Conservation (phyloP, 2,329 filamentous ascomycete species). For the Aspergillus sp. region DNA sequence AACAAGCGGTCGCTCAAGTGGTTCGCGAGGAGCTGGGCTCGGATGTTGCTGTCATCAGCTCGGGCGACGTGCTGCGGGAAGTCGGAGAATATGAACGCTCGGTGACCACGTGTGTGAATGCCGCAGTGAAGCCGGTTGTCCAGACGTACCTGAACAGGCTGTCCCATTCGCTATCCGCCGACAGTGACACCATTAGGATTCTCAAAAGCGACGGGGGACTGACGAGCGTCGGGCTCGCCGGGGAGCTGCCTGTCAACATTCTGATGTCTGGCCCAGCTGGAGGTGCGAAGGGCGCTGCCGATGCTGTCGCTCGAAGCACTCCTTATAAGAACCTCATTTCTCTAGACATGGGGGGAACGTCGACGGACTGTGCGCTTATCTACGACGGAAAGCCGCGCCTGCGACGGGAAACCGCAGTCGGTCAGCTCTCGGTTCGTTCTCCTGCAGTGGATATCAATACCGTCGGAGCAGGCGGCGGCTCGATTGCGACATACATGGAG, state of each 20-base stretch:
- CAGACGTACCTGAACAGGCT: conserved; percentile 38
- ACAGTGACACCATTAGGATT: conserved; percentile 39
- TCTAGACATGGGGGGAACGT: conserved; percentile 44
- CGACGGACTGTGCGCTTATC: conserved; percentile 41
- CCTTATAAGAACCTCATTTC: conserved; percentile 42
- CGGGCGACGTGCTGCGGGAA: conserved; percentile 38
- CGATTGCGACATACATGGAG: conserved; percentile 40
- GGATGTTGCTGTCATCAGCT: conserved; percentile 37
- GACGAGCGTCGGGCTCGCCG: conserved; percentile 37
- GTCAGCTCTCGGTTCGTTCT: conserved; percentile 36
- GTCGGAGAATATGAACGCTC: conserved; percentile 43
- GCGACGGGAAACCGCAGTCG: conserved; percentile 39
- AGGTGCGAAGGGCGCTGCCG: conserved; percentile 41
- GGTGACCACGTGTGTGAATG: conserved; percentile 41
- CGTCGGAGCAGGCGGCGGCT: conserved; percentile 43
- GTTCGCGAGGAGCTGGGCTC: conserved; percentile 36
- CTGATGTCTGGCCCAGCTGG: conserved; percentile 44
- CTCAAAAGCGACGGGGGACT: conserved; percentile 43
- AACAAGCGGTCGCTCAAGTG: conserved; percentile 29
- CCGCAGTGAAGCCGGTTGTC: conserved; percentile 40
- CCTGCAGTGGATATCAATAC: conserved; percentile 42
- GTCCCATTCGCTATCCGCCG: conserved; percentile 28
- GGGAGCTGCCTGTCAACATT: conserved; percentile 40
- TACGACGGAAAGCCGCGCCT: conserved; percentile 35
- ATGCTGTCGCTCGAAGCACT: conserved; percentile 37